A percentile compares a stretch with the other conserved stretches of the same genome.
Evolutionary conservation across 768 basidiomycete genomes (phyloP).

Genomic region (Cystobasidium ongulense): DNA sequence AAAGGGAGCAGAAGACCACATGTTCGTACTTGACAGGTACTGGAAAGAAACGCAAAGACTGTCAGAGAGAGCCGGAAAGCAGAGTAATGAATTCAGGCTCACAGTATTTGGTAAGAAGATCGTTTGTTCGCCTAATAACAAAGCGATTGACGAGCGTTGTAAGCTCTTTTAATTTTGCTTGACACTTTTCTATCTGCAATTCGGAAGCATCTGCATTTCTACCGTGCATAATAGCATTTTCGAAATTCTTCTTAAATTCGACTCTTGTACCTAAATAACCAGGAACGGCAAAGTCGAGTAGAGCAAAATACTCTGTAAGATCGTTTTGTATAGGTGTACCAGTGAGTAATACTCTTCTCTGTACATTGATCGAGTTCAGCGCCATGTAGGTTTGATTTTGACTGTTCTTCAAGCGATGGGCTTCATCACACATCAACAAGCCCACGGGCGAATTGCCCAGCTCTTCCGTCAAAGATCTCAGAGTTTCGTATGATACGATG

Average conservation of each 20-base stretch:
- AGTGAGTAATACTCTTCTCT: slow-evolving; percentile 75
- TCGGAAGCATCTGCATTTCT: slow-evolving; percentile 66
- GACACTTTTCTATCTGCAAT: slow-evolving; percentile 70
- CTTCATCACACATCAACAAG: slow-evolving; percentile 90
- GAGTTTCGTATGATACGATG: slow-evolving; percentile 96
- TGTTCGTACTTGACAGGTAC: slow-evolving; percentile 99
- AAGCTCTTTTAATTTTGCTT: slow-evolving; percentile 69
- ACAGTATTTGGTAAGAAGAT: slow-evolving; percentile 74
- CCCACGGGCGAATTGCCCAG: slow-evolving; percentile 76
- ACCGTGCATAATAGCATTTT: slow-evolving; percentile 77
- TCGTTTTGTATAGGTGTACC: slow-evolving; percentile 75
- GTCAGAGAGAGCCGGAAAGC: slow-evolving; percentile 9
- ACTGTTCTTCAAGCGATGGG: slow-evolving; percentile 83
- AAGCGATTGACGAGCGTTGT: slow-evolving; percentile 49
- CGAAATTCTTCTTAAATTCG: slow-evolving; percentile 60
- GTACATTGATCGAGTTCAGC: slow-evolving; percentile 71
- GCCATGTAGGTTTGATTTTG: slow-evolving; percentile 46
- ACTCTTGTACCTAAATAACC: slow-evolving; percentile 59
- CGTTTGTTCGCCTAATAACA: slow-evolving; percentile 81
- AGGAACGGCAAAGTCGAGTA: slow-evolving; percentile 95
- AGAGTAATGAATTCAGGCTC: slow-evolving; percentile 53
- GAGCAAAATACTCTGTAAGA: slow-evolving; percentile 88
- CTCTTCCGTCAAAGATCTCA: slow-evolving; percentile 68
- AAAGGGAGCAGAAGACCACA: slow-evolving; percentile 84
- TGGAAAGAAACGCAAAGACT: slow-evolving; percentile 43